Percentiles rank a stretch among this genome's conserved stretches.
These are phyloP conservation scores for Tetrahymena elliotti DNA, from an alignment of 73 alveolate species.

Conservation along the genomic window DNA sequence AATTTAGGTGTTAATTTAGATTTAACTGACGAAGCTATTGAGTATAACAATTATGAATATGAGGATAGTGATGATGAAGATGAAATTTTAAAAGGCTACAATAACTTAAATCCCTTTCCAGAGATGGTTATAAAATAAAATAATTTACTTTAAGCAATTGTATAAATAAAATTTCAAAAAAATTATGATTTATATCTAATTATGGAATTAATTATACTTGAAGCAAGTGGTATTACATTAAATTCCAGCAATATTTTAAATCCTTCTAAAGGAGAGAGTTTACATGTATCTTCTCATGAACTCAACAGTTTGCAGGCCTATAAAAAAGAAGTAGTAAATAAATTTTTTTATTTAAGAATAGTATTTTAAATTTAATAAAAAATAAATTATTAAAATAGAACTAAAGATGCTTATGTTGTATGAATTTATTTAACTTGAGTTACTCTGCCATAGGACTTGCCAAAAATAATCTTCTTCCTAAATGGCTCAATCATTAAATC, in stretches of 20 bases:
- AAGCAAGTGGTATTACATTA: background rate
- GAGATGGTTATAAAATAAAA: too few species aligned
- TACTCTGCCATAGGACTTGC: background rate
- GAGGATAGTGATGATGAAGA: background rate
- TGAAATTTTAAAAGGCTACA: background rate
- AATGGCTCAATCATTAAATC: background rate
- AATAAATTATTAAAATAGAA: background rate
- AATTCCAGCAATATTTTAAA: background rate
- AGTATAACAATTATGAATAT: too few species aligned
- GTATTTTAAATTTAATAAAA: background rate
- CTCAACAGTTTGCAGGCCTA: background rate
- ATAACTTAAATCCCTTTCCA: background rate
- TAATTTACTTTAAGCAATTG: background rate
- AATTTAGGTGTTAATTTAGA: background rate
- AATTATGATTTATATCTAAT: background rate
- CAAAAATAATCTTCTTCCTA: background rate
- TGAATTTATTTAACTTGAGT: background rate
- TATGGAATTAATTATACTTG: background rate
- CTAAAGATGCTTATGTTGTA: background rate
- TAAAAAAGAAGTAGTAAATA: background rate
- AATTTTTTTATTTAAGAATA: background rate
- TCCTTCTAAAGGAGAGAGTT: background rate
- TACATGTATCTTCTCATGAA: background rate
- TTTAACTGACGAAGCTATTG: background rate
- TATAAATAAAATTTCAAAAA: too few species aligned